Evolutionary conservation across 306 rosid genomes (phyloP).

Genomic region (Pyrus betulifolia): DNA sequence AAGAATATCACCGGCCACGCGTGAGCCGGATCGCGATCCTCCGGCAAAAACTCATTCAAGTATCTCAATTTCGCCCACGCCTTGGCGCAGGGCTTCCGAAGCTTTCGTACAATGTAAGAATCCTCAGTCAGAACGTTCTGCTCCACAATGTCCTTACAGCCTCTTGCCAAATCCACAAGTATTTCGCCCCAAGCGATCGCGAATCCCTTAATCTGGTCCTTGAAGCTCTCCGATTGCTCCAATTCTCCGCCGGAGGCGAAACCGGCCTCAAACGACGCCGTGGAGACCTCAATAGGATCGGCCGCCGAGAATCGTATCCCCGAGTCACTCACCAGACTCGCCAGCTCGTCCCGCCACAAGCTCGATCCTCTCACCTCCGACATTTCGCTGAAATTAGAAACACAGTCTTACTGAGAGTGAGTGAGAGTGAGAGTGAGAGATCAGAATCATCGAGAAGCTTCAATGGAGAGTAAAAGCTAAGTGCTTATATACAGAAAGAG

Average conservation of each 20-base stretch:
- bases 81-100: conserved; percentile 54
- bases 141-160: conserved; percentile 65
- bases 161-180: conserved; percentile 63
- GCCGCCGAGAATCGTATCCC: conserved; percentile 33
- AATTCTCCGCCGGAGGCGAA: conserved; percentile 23
- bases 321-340: conserved; percentile 47
- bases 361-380: conserved; percentile 42
- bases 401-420: not conserved
- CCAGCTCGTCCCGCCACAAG: conserved; percentile 61
- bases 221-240: conserved; percentile 57
- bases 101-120: conserved; percentile 51
- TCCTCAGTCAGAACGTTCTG: conserved; percentile 68
- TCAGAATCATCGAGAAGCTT: not conserved
- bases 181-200: conserved; percentile 89
- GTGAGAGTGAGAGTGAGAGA: not conserved
- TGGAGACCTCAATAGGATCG: conserved; percentile 34
- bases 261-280: conserved; percentile 33
- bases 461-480: not conserved
- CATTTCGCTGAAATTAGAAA: conserved; percentile 32
- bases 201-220: conserved; percentile 73
- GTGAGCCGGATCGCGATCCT: conserved; percentile 89
- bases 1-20: conserved; percentile 77
- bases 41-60: conserved; percentile 79
- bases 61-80: conserved; percentile 57
- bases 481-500: not conserved